A percentile compares a stretch with the other conserved stretches of the same genome.
phyloP scores from a whole-genome alignment of 345 rosid species.

The Linum lewisii region DNA sequence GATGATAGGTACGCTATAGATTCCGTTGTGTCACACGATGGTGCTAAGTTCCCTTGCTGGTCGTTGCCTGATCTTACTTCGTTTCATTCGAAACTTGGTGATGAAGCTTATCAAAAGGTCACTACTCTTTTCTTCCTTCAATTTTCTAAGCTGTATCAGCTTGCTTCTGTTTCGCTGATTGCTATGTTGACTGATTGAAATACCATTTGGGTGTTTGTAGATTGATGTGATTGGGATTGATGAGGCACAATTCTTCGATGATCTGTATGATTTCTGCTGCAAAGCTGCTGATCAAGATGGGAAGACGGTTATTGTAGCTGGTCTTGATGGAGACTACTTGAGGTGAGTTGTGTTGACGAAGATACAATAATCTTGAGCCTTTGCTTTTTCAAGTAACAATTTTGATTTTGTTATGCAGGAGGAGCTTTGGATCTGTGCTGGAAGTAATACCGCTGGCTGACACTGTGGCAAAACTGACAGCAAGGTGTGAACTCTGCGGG shows the following conservation, averaged over 20 bases:
- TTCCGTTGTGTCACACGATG: constrained; percentile 79
- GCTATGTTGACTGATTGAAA: neutral
- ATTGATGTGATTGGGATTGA: constrained; percentile 88
- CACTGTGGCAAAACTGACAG: constrained; percentile 60
- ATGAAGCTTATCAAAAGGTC: constrained; percentile 59
- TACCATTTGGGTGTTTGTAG: constrained; percentile 22
- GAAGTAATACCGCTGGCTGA: constrained; percentile 80
- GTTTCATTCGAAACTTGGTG: constrained; percentile 39
- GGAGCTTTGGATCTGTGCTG: constrained; percentile 77
- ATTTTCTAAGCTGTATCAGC: no score
- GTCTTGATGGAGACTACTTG: constrained; percentile 85
- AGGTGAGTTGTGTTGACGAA: constrained; percentile 30
- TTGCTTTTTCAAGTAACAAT: neutral
- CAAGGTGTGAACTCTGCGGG: constrained; percentile 80
- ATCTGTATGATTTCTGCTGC: constrained; percentile 85
- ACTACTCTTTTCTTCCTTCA: no score
- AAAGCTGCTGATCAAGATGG: constrained; percentile 78
- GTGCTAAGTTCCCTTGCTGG: constrained; percentile 74
- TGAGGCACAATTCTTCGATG: constrained; percentile 89
- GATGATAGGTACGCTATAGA: constrained; percentile 68
- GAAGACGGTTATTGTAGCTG: constrained; percentile 63
- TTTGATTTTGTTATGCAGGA: constrained; percentile 29
- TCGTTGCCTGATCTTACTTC: constrained; percentile 62
- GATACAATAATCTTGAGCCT: neutral
- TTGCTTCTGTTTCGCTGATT: neutral